These are phyloP conservation scores for Bassia scoparia DNA, from an alignment of 148 eudicot genomes.

Conservation along the genomic window DNA sequence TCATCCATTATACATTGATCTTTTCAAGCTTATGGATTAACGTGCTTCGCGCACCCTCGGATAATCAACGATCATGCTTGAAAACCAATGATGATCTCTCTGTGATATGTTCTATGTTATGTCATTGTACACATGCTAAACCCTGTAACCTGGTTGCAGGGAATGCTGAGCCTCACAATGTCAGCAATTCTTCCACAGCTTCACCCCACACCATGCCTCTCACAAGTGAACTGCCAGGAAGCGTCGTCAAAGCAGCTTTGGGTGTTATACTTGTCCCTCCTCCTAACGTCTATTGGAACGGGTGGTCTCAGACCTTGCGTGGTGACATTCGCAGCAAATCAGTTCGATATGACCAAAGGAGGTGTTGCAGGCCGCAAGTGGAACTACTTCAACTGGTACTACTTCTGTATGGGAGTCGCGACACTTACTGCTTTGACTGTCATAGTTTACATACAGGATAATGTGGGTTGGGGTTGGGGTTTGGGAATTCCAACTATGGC, in stretches of 20 bases:
- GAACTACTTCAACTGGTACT: constrained; percentile 54
- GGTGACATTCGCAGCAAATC: constrained; percentile 83
- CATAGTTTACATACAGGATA: constrained; percentile 51
- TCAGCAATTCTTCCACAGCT: constrained; percentile 31
- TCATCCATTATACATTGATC: too few species aligned
- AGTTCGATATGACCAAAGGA: constrained; percentile 58
- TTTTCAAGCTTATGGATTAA: too few species aligned
- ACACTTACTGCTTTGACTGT: constrained; percentile 41
- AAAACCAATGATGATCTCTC: too few species aligned
- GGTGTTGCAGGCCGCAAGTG: constrained; percentile 59
- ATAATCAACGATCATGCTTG: too few species aligned
- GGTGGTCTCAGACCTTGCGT: constrained; percentile 88
- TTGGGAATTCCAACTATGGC: constrained; percentile 44
- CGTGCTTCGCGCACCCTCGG: too few species aligned
- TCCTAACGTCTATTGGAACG: constrained; percentile 66
- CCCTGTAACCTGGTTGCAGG: constrained; percentile 11
- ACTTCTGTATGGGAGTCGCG: constrained; percentile 36
- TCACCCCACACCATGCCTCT: constrained; percentile 32
- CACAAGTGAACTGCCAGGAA: constrained; percentile 41
- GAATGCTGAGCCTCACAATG: constrained; percentile 28
- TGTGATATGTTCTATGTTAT: too few species aligned
- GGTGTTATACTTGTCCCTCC: constrained; percentile 61
- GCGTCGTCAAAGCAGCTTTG: constrained; percentile 56
- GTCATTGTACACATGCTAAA: not conserved
- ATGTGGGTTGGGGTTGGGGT: constrained; percentile 56